Base-by-base conservation (phyloP, 345 rosid species). In the Arabidopsis suecica region DNA sequence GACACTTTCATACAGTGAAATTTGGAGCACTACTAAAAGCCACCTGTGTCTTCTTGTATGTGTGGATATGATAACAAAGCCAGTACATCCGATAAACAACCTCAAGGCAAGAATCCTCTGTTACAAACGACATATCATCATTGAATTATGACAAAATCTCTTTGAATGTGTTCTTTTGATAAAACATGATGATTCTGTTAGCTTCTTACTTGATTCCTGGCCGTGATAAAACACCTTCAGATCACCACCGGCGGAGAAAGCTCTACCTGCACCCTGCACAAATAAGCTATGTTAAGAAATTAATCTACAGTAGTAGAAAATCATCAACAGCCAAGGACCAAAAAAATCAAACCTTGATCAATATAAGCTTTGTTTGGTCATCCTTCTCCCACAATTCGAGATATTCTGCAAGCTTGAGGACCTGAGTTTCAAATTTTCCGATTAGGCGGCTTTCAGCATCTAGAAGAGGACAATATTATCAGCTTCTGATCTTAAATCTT, bases 161-260 rank as follows among this genome's bases (percentile, higher is more conserved):
- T 41, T 3, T 0, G n/a, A 61, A 20, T 16, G 76, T 38, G n/a
- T 40, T 61, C 6, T 51, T 59, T 36, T 0, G 9, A 9, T n/a
- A 57, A 16, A 64, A 13, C 5, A 0, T 44, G 37, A 38, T 58
- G 71, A 7, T 47, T 37, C 54, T 60, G 47, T 44, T 12, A 45
- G 40, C 6, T 5, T 14, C 71, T 80, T 90, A 94, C 97, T 88
- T 82, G 93, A 72, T n/a, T 77, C 86, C 73, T 85, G 80, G 65
- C 97, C 98, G 28, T 88, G 88, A 61, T 87, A 88, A 81, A 94
- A 94, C 93, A 89, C 84, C 66, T 83, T 91, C 54, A 94, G 86
- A 82, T 94, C 98, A 58, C 97, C 97, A 66, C 98, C 98, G 1
- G 98, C 98, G 14, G 98, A 94, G 79, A 91, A 94, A 72, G 95